Conservation (phyloP, 352 stramenopile genomes). For the Paralagenidium karlingii region DNA sequence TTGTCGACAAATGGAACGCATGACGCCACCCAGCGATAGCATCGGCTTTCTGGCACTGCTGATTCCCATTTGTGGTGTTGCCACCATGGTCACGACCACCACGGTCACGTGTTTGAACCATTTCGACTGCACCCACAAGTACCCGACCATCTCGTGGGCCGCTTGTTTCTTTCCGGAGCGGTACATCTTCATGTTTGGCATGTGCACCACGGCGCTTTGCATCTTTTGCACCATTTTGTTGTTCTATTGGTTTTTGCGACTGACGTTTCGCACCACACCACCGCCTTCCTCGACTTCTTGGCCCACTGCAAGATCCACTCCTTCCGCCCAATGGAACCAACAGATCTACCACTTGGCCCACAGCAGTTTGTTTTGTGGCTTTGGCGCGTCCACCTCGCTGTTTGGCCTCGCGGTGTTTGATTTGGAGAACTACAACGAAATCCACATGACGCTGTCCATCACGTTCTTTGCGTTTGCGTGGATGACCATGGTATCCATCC, state of each 20-base stretch:
- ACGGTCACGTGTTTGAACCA: conserved; percentile 47
- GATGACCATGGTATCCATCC: conserved; percentile 43
- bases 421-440: conserved; percentile 59
- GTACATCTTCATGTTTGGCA: conserved; percentile 55
- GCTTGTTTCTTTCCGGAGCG: conserved; percentile 60
- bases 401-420: conserved; percentile 61
- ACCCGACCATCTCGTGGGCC: conserved; percentile 75
- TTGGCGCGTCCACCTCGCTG: conserved; percentile 26
- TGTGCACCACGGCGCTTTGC: conserved; percentile 63
- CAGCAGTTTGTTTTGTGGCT: too few species aligned
- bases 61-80: conserved; percentile 51
- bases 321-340: too few species aligned
- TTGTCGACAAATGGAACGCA: too few species aligned
- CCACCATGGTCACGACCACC: conserved; percentile 63
- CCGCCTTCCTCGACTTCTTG: too few species aligned
- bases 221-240: conserved; percentile 39
- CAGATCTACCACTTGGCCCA: too few species aligned
- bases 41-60: conserved; percentile 52
- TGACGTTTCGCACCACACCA: too few species aligned
- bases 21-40: too few species aligned
- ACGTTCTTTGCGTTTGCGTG: conserved; percentile 65
- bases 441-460: conserved; percentile 57
- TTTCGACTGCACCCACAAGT: conserved; percentile 59
- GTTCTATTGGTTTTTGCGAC: conserved; percentile 73
- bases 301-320: too few species aligned